phyloP scores from a whole-genome alignment of 768 basidiomycete species.

The Hemileccinum impolitum region DNA sequence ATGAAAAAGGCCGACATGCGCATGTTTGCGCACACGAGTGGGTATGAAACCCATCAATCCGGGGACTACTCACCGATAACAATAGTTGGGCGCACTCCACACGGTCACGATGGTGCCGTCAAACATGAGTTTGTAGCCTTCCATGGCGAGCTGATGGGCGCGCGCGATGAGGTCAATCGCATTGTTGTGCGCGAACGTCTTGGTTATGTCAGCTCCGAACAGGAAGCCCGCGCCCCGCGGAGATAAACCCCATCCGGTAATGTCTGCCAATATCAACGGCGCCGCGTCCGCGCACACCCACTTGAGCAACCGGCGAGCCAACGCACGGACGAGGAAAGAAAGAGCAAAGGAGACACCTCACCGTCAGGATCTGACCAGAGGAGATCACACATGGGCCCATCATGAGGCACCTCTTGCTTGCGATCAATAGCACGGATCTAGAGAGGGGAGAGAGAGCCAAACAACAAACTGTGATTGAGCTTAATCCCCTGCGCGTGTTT shows the following conservation, averaged over 20 bases:
- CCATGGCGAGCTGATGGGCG: constrained; percentile 97
- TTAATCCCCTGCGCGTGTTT: constrained; percentile 10
- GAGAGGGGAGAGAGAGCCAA: constrained; percentile 9
- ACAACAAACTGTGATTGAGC: constrained; percentile 23
- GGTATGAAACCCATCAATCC: constrained; percentile 7
- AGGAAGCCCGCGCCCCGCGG: constrained; percentile 97
- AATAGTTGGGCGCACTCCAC: constrained; percentile 98
- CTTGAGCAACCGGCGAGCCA: no score
- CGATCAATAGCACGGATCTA: constrained; percentile 94
- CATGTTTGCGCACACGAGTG: constrained; percentile 11
- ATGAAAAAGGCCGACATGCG: constrained; percentile 14
- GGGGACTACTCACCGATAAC: constrained; percentile 71
- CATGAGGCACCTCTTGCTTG: constrained; percentile 97
- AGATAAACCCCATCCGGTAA: constrained; percentile 92
- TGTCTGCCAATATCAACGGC: constrained; percentile 47
- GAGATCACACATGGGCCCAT: constrained; percentile 97
- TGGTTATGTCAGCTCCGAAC: constrained; percentile 90
- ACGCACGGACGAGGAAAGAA: no score
- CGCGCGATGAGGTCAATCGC: constrained; percentile 92
- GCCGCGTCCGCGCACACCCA: not conserved
- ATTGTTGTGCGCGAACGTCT: constrained; percentile 86
- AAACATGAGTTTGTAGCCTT: constrained; percentile 97
- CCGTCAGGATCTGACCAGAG: constrained; percentile 99
- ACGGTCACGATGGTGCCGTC: constrained; percentile 94
- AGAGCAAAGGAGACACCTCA: constrained; percentile 26